Evolutionary conservation across 352 stramenopile species (phyloP), one percentile per base, ranked within the genome.

Genomic region (Pythium angustatum): DNA sequence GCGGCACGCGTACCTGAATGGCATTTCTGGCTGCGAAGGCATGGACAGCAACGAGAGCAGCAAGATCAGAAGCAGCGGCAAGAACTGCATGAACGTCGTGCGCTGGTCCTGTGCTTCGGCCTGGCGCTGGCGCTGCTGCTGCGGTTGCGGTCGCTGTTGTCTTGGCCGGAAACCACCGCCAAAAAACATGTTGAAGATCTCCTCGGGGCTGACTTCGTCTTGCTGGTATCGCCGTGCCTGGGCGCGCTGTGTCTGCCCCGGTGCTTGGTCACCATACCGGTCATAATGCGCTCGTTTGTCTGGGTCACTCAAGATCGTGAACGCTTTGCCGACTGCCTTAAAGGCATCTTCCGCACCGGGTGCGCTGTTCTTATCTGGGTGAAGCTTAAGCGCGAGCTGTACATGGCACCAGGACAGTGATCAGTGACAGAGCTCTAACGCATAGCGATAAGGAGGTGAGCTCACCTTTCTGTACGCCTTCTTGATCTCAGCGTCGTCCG

Each of bases 281-380:
- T 96, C 88, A 58, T 96, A 97, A 59, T 96, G 80, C 43, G 84
- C 75, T 26, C 88, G 85, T 68, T 97, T 97, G 44, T 96, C 81
- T 1, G 82, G 77, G 66, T 97, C 90, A 44, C 88, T 97, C 43
- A 97, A 73, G 24, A 94, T 87, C 10, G 87, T 87, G 76, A 99
- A 99, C 14, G 97, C 97, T 33, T 98, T 92, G 58, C 87, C 87
- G 4, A 96, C 87, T 2, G 87, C 94, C 77, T 99, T 99, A 79
- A 99, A 99, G 28, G 97, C 97, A 65, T 99, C 97, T 69, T 99
- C 97, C 5, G 97, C 96, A 40, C 96, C 90, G 1, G 96, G 96
- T 1, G 96, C 96, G 14, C 88, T 96, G 78, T 99, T 99, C 77
- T 97, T 97, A 69, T 97, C 90, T 0, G 90, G 90, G 69, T 97